phyloP scores from a whole-genome alignment of 2,329 filamentous ascomycete species.

The Microdochium bolleyi region DNA sequence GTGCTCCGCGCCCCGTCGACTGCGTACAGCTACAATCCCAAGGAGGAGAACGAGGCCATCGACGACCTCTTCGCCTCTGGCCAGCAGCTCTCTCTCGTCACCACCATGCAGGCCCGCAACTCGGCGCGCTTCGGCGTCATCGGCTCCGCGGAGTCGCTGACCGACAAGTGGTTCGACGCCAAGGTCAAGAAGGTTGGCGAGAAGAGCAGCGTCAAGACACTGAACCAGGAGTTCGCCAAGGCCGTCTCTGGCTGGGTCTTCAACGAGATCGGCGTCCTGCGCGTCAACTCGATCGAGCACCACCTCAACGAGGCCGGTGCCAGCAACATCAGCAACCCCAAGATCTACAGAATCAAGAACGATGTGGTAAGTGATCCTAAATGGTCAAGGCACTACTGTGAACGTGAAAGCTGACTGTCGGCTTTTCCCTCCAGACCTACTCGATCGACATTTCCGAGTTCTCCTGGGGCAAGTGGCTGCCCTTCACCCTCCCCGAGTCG shows the following conservation, averaged over 20 bases:
- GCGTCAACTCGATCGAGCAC: conserved; percentile 78
- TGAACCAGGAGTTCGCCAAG: conserved; percentile 80
- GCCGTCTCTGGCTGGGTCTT: conserved; percentile 92
- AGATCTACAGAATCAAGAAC: conserved; percentile 92
- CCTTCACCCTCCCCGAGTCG: conserved; percentile 60
- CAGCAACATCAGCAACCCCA: conserved; percentile 64
- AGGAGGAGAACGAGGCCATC: conserved; percentile 65
- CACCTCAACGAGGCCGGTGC: conserved; percentile 49
- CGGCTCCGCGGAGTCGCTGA: conserved; percentile 78
- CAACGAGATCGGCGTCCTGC: conserved; percentile 84
- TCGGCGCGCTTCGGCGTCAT: conserved; percentile 82
- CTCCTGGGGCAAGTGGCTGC: conserved; percentile 61
- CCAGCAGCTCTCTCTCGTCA: conserved; percentile 75
- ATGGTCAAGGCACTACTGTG: too few species aligned
- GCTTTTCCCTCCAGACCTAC: conserved; percentile 53
- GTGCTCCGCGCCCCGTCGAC: conserved; percentile 76
- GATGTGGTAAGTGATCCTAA: conserved; percentile 66
- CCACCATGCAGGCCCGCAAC: conserved; percentile 84
- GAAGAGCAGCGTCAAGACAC: conserved; percentile 49
- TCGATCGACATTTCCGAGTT: conserved; percentile 87
- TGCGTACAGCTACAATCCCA: conserved; percentile 89
- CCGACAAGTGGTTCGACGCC: conserved; percentile 82
- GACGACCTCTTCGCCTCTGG: conserved; percentile 85
- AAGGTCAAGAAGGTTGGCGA: conserved; percentile 57
- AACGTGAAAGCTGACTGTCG: too few species aligned